A percentile compares a stretch with the other conserved stretches of the same genome.
These are phyloP conservation scores for Brassica nigra DNA, from an alignment of 345 rosid genomes.

Conservation along the genomic window DNA sequence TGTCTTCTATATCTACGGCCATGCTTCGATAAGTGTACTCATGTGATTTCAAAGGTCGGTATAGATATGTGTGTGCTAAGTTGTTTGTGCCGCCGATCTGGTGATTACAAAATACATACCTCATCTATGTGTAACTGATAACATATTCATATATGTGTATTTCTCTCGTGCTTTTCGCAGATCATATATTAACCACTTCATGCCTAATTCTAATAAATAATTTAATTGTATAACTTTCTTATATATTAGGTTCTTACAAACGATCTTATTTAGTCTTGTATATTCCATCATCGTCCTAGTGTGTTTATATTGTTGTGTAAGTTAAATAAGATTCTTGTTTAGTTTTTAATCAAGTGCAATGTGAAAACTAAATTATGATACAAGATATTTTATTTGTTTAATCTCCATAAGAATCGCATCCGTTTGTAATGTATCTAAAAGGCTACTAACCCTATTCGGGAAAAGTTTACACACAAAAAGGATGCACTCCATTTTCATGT, in stretches of 20 bases:
- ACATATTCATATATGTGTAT: background rate
- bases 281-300: background rate
- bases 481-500: background rate
- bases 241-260: background rate
- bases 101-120: background rate
- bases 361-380: background rate
- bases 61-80: conserved; percentile 8
- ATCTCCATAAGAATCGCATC: background rate
- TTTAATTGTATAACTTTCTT: background rate
- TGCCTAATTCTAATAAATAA: background rate
- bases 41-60: conserved; percentile 5
- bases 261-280: background rate
- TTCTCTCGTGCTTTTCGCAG: background rate
- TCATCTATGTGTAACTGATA: conserved; percentile 9
- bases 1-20: conserved; percentile 7
- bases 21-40: conserved; percentile 1
- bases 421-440: background rate
- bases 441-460: background rate
- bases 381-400: background rate
- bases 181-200: background rate
- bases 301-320: background rate
- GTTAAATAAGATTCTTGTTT: background rate
- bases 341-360: background rate
- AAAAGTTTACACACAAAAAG: background rate
- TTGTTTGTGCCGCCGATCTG: conserved; percentile 19